Evolutionary conservation across 2,329 filamentous ascomycete genomes (phyloP).

Genomic region (Plectosphaerella sp.): DNA sequence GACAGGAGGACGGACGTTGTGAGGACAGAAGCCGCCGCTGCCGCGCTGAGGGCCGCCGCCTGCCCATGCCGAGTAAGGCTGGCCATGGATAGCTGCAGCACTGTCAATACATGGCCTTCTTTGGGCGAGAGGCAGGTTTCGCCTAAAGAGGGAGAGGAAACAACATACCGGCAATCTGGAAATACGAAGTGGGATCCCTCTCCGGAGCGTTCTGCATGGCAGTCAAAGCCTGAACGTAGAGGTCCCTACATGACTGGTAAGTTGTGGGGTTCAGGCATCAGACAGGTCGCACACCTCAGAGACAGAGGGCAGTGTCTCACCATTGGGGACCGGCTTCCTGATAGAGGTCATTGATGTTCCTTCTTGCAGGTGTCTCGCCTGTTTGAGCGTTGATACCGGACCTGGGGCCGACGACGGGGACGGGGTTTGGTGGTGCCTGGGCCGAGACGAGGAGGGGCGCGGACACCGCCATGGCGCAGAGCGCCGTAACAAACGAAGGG

Average conservation of each 20-base stretch:
- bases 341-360: slow-evolving; percentile 43
- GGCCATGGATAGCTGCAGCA: slow-evolving; percentile 55
- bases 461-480: slow-evolving; percentile 1
- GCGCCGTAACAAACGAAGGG: slow-evolving; percentile 1
- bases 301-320: slow-evolving; percentile 32
- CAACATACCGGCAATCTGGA: slow-evolving; percentile 53
- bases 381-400: slow-evolving; percentile 28
- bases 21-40: slow-evolving; percentile 11
- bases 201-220: slow-evolving; percentile 49
- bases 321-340: slow-evolving; percentile 36
- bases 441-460: neutral
- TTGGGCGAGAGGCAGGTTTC: neutral
- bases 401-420: slow-evolving; percentile 31
- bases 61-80: slow-evolving; percentile 50
- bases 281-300: neutral
- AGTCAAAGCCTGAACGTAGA: slow-evolving; percentile 56
- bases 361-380: slow-evolving; percentile 36
- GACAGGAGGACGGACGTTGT: slow-evolving; percentile 6
- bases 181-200: slow-evolving; percentile 48
- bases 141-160: neutral
- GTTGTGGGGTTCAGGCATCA: neutral
- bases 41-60: slow-evolving; percentile 10
- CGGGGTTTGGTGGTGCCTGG: neutral
- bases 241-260: slow-evolving; percentile 23
- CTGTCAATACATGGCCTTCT: neutral